Percentiles rank a stretch among this genome's conserved stretches.
Evolutionary conservation across 225 moss, liverwort and hornwort species (phyloP).

Genomic region (Sphagnum tenellum): DNA sequence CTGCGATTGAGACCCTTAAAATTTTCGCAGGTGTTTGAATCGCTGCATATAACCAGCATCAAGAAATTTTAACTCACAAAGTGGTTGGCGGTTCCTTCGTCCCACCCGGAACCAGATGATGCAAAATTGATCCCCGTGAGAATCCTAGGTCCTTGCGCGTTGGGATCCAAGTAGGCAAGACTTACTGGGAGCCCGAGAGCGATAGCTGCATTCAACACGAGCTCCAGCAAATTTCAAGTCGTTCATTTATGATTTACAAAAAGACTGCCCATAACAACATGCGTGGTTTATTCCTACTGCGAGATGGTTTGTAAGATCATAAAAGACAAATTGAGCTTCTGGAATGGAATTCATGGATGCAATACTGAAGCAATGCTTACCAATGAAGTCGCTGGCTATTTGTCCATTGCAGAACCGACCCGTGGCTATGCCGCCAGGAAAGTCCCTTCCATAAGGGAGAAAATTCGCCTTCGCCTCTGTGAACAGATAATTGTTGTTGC

Average conservation of each 20-base stretch:
- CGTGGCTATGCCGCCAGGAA: conserved; percentile 12
- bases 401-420: conserved; percentile 55
- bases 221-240: neutral
- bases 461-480: conserved; percentile 44
- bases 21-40: neutral
- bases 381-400: conserved; percentile 38
- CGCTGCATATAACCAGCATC: neutral
- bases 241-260: neutral
- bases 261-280: neutral
- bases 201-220: conserved; percentile 21
- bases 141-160: conserved; percentile 27
- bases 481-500: conserved; percentile 40
- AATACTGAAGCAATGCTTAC: conserved; percentile 10
- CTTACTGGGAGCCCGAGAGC: conserved; percentile 28
- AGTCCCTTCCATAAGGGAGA: conserved; percentile 51
- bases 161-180: conserved; percentile 41
- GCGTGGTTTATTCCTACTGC: no score
- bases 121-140: conserved; percentile 34
- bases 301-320: neutral
- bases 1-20: neutral
- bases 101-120: conserved; percentile 51
- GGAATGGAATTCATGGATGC: neutral
- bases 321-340: no score
- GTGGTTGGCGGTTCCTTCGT: conserved; percentile 27
- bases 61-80: conserved; percentile 16